These are phyloP conservation scores for Colletotrichum paranaense DNA, from an alignment of 2,329 filamentous ascomycete genomes.

Conservation along the genomic window DNA sequence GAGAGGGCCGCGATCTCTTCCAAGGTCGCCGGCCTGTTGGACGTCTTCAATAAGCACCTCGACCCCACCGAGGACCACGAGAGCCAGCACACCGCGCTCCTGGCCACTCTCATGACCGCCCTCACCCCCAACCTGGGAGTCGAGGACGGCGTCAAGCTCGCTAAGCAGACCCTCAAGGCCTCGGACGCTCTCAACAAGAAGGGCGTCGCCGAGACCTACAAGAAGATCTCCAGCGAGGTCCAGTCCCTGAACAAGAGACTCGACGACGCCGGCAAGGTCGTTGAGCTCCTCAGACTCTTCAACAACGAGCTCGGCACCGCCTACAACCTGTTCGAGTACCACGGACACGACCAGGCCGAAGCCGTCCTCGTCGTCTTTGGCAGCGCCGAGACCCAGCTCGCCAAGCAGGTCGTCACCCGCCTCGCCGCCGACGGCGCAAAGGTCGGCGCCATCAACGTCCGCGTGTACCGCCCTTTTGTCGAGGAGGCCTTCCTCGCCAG, in stretches of 20 bases:
- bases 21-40: slow-evolving; percentile 76
- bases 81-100: slow-evolving; percentile 91
- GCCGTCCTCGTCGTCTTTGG: slow-evolving; percentile 92
- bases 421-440: slow-evolving; percentile 79
- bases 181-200: slow-evolving; percentile 81
- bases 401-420: slow-evolving; percentile 81
- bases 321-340: slow-evolving; percentile 94
- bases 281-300: slow-evolving; percentile 77
- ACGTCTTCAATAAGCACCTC: slow-evolving; percentile 87
- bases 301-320: slow-evolving; percentile 94
- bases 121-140: slow-evolving; percentile 85
- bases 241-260: slow-evolving; percentile 76
- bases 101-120: slow-evolving; percentile 83
- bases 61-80: slow-evolving; percentile 93
- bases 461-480: slow-evolving; percentile 93
- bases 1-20: slow-evolving; percentile 79
- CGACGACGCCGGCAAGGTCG: slow-evolving; percentile 76
- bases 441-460: slow-evolving; percentile 90
- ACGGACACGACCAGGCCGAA: slow-evolving; percentile 82
- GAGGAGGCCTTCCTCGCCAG: slow-evolving; percentile 92
- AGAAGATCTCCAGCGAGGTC: slow-evolving; percentile 71
- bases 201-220: slow-evolving; percentile 76
- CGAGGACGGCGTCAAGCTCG: slow-evolving; percentile 87
- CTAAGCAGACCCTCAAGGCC: slow-evolving; percentile 83
- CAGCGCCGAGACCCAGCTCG: slow-evolving; percentile 87